Evolutionary conservation across 2,329 filamentous ascomycete species (phyloP), one percentile per base, ranked within the genome.

Genomic region (Trichoderma koningii): DNA sequence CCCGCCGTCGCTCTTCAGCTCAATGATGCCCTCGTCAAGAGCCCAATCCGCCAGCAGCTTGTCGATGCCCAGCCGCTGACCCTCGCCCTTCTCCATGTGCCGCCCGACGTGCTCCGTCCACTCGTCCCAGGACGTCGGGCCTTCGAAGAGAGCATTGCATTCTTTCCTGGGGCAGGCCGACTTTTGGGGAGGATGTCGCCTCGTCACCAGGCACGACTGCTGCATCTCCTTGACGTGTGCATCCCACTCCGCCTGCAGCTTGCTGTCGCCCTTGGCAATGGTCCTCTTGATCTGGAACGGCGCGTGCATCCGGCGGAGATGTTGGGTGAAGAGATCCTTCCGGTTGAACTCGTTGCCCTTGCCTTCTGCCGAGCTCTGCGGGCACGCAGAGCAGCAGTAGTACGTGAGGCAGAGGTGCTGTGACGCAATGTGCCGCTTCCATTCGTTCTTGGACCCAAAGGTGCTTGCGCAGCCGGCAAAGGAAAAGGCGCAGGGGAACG

Each of bases 361-460:
- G 41, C 84, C 84, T 66, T 87, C 84, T 0, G 78, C 76, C 1
- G 79, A 79, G 64, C 77, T 82, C 65, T 82, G 80, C 0, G 85
- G 83, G 66, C 87, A 89, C 2, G 83, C 79, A 0, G 87, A 88
- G 68, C 87, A 89, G 21, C 87, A 82, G 70, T 89, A 89, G 69
- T 84, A 89, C 55, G 84, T 83, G 19, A 89, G 74, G 69, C 87
- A 89, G 23, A 99, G 84, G 77, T 99, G 95, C 71, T 97, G 92
- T 0, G 92, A 96, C 17, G 88, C 85, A 73, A 97, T 92, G 73
- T 99, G 95, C 3, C 94, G 87, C 77, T 98, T 98, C 94, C 94
- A 99, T 76, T 98, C 94, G 73, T 98, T 97, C 78, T 97, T 98
- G 17, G 91, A 94, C 1, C 89, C 88, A 75, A 98, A 97, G 0